Evolutionary conservation across 768 basidiomycete species (phyloP), one percentile per base, ranked within the genome.

Genomic region (Termitomyces sp.): DNA sequence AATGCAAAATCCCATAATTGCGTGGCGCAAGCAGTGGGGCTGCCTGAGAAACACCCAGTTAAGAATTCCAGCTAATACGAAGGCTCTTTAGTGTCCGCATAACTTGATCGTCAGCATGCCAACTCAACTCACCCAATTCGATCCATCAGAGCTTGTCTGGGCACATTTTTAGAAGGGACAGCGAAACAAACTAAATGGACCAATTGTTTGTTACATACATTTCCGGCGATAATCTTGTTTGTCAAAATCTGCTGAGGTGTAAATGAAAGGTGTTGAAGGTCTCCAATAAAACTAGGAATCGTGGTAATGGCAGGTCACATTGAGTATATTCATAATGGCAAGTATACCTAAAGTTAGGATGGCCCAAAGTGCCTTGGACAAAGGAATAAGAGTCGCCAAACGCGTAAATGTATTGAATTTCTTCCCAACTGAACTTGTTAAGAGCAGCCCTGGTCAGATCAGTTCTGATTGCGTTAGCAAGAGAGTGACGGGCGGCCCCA

Each of bases 331-430:
- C n/a, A 20, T 33, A 35, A 48, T 18, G 50, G 23, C 28, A 33
- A 14, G 13, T 66, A 36, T 48, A 77, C 82, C 82, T 82, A 63
- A 78, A 83, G 58, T 82, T 82, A n/a, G 79, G 73, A 57, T 66
- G 66, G 1, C 81, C 82, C 2, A 64, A 63, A 2, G 77, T 79
- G 0, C 82, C 82, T 64, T 80, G 77, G 0, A 84, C 80, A 59
- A 82, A 83, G 0, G 82, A 77, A 61, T 83, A 84, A 2, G 81
- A 82, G 63, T 83, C 82, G 4, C 82, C 82, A 61, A 84, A 84
- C 6, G 79, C 80, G 61, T 82, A 81, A 33, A 83, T 69, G 53
- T 77, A 78, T 66, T 74, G 69, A 28, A 76, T 76, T 5, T 63
- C 57, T 44, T 77, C 67, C 80, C 81, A 82, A 63, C 75, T 60